phyloP scores from a whole-genome alignment of 2,329 filamentous ascomycete species.

The Penicillium sp. region DNA sequence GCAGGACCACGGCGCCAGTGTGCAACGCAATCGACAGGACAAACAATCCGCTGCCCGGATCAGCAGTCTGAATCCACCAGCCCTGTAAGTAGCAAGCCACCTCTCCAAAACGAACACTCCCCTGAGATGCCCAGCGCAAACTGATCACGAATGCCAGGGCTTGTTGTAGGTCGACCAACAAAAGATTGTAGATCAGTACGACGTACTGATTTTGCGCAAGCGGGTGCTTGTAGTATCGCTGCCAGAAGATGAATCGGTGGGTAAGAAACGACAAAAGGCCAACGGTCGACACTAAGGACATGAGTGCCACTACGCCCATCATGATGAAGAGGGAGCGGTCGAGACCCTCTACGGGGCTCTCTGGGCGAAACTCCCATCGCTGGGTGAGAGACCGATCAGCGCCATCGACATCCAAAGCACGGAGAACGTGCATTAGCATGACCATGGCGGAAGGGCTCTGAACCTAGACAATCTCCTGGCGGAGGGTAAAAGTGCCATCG shows the following conservation, averaged over 20 bases:
- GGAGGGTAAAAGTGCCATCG: neutral
- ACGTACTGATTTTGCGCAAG: constrained; percentile 49
- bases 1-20: constrained; percentile 44
- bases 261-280: constrained; percentile 41
- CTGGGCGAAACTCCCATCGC: constrained; percentile 17
- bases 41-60: constrained; percentile 47
- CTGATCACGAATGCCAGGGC: constrained; percentile 42
- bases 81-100: constrained; percentile 46
- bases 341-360: constrained; percentile 13
- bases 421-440: constrained; percentile 12
- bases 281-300: constrained; percentile 30
- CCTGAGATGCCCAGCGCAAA: constrained; percentile 41
- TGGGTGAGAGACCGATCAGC: constrained; percentile 10
- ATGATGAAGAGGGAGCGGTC: constrained; percentile 42
- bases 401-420: constrained; percentile 8
- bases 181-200: constrained; percentile 47
- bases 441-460: constrained; percentile 4
- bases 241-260: constrained; percentile 46
- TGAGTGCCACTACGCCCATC: constrained; percentile 40
- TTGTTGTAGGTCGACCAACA: constrained; percentile 48
- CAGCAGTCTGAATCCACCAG: constrained; percentile 48
- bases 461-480: neutral
- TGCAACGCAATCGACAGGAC: constrained; percentile 50
- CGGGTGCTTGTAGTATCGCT: constrained; percentile 42
- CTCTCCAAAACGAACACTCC: constrained; percentile 40